Evolutionary conservation across 768 basidiomycete genomes (phyloP).

Genomic region (Lentinus brumalis): DNA sequence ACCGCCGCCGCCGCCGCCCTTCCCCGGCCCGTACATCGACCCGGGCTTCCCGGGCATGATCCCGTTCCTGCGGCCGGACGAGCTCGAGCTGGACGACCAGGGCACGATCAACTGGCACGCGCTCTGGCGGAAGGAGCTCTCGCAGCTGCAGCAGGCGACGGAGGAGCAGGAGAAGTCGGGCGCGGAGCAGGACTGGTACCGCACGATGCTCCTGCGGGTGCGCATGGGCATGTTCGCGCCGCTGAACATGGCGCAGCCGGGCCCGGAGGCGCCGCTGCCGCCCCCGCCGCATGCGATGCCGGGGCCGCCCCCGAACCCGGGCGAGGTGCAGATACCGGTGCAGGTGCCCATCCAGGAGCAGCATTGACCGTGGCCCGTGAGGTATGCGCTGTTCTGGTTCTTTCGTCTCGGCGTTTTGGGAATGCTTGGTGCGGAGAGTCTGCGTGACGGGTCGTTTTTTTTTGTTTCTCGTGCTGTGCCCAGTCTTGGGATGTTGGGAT

Average conservation of each 20-base stretch:
- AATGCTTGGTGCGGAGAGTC: no score
- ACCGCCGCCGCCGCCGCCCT: conserved; percentile 58
- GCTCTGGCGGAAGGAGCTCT: conserved; percentile 81
- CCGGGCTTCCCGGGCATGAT: conserved; percentile 62
- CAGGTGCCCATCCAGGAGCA: conserved; percentile 13
- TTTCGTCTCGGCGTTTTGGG: not conserved
- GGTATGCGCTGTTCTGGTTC: not conserved
- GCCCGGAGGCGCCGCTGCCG: conserved; percentile 5
- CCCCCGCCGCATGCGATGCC: conserved; percentile 25
- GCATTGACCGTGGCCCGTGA: not conserved
- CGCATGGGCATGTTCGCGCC: conserved; percentile 67
- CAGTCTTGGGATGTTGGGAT: not conserved
- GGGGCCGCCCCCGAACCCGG: conserved; percentile 26
- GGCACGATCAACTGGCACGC: conserved; percentile 81
- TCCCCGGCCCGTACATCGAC: conserved; percentile 64
- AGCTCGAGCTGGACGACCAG: conserved; percentile 75
- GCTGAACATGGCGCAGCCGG: conserved; percentile 18
- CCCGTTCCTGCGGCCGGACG: conserved; percentile 64
- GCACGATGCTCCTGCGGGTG: conserved; percentile 83
- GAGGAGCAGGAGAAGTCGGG: conserved; percentile 81
- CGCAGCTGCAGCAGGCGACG: conserved; percentile 73
- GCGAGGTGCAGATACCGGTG: conserved; percentile 20
- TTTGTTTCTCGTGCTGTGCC: not conserved
- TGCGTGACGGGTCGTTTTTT: no score
- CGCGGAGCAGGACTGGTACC: conserved; percentile 81